Percentiles rank a stretch among this genome's conserved stretches.
These are phyloP conservation scores for Babesia divergens DNA, from an alignment of 169 alveolate genomes.

Conservation along the genomic window DNA sequence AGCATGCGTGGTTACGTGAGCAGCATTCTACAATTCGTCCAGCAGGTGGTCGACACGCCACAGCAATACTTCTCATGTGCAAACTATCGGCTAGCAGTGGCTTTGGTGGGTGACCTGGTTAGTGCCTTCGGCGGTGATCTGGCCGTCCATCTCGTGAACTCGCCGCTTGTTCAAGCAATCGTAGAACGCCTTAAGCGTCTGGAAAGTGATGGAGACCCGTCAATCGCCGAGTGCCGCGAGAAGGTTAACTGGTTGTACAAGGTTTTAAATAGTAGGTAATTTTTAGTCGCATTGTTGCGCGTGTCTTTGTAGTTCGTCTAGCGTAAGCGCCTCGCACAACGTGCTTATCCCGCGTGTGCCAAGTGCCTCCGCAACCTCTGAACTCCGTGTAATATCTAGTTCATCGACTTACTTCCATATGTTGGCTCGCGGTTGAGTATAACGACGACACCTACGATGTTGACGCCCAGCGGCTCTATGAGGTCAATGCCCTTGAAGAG, in stretches of 20 bases:
- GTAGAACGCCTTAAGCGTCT: conserved; percentile 39
- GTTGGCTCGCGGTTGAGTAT: conserved; percentile 46
- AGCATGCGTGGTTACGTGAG: conserved; percentile 77
- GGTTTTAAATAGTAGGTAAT: not conserved
- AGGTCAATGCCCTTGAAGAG: conserved; percentile 30
- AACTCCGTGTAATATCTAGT: not conserved
- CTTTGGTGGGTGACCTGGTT: conserved; percentile 56
- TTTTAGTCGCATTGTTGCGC: not conserved
- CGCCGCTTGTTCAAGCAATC: conserved; percentile 23
- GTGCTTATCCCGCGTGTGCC: conserved; percentile 7
- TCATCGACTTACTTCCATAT: conserved; percentile 38
- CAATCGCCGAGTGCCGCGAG: conserved; percentile 47
- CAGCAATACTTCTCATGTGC: conserved; percentile 31
- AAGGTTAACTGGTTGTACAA: conserved; percentile 53
- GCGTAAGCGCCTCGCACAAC: conserved; percentile 25
- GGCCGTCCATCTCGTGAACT: conserved; percentile 47
- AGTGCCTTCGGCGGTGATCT: conserved; percentile 57
- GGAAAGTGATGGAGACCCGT: conserved; percentile 28
- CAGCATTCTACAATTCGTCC: conserved; percentile 78
- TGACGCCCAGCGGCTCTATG: conserved; percentile 25
- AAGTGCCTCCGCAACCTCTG: conserved; percentile 23
- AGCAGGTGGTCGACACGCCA: conserved; percentile 68
- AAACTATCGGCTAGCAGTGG: conserved; percentile 39
- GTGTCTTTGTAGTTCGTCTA: conserved; percentile 7
- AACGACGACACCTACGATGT: conserved; percentile 47